Conservation (phyloP, 148 eudicot species). For the Vaccinium corymbosum region DNA sequence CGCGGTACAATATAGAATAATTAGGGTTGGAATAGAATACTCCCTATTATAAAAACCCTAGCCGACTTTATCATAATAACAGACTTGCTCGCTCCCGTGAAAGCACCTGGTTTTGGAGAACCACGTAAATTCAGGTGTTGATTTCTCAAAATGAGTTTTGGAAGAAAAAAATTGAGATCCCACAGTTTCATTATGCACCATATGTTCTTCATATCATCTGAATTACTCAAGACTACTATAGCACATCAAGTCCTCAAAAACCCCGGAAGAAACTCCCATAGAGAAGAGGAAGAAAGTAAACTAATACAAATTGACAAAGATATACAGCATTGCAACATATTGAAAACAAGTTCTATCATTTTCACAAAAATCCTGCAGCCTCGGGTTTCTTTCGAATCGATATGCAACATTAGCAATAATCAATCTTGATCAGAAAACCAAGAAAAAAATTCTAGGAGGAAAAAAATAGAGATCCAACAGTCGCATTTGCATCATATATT, state of each 20-base stretch:
- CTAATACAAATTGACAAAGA: not conserved
- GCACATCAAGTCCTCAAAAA: not conserved
- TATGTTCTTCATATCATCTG: too few species aligned
- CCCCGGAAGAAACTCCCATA: not conserved
- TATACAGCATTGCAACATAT: not conserved
- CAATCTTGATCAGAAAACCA: not conserved
- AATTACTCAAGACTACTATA: too few species aligned
- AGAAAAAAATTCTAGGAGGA: not conserved
- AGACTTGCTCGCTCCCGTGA: too few species aligned
- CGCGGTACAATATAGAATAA: too few species aligned
- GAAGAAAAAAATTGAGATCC: too few species aligned
- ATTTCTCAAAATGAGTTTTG: too few species aligned
- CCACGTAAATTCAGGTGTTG: too few species aligned
- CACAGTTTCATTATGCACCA: too few species aligned
- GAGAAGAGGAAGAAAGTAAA: not conserved
- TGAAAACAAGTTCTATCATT: not conserved
- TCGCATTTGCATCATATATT: not conserved
- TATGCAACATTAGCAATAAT: conserved; percentile 37
- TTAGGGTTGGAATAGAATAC: too few species aligned
- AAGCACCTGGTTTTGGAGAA: too few species aligned
- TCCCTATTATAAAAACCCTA: too few species aligned
- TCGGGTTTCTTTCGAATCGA: conserved; percentile 53
- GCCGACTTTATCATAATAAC: too few species aligned
- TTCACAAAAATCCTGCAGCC: conserved; percentile 12
- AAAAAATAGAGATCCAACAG: not conserved